Base-by-base conservation (phyloP, 305 asterid genomes). In the Plantago rigida region DNA sequence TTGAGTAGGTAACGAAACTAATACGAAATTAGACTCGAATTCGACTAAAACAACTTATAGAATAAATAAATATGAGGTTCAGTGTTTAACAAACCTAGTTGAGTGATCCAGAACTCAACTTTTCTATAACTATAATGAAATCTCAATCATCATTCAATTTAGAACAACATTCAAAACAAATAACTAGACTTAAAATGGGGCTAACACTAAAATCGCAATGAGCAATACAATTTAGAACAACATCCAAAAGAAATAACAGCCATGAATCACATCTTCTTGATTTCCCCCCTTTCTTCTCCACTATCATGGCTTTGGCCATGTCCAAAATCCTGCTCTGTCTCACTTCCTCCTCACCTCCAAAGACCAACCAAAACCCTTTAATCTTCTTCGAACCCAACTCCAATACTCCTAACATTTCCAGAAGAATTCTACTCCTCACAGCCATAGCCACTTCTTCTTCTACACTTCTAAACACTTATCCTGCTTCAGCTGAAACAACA, bases 351-450 rank as follows among this genome's bases (percentile, higher is more conserved):
- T 64, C 84, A 41, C 79, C 81, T 14, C 63, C 75, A 17, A 10
- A 19, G 69, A 36, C 70, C 76, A 58, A 42, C 62, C 47, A 44
- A 2, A 53, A 55, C 62, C 42, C 50, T 19, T 31, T 41, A 19
- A n/a, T 9, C 15, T 45, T 57, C 67, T 72, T 31, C 39, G 39
- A 31, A 31, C 39, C 39, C 39, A 31, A 0, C 39, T 31, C 39
- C 39, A 0, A 4, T 5, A 31, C 7, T 31, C 5, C 0, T 31
- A 31, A 31, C 36, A 36, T 78, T 65, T 60, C 83, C 0, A 81
- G 92, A 70, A 75, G 97, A 72, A 71, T 60, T 61, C 45, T 82
- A 28, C 70, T 82, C 29, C 56, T 81, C 75, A 67, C 81, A 13
- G 44, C 84, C 51, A 65, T 57, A 7, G 22, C 82, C 36, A 56